These are phyloP conservation scores for Rhododendron ovatum DNA, from an alignment of 148 eudicot genomes.

Conservation along the genomic window DNA sequence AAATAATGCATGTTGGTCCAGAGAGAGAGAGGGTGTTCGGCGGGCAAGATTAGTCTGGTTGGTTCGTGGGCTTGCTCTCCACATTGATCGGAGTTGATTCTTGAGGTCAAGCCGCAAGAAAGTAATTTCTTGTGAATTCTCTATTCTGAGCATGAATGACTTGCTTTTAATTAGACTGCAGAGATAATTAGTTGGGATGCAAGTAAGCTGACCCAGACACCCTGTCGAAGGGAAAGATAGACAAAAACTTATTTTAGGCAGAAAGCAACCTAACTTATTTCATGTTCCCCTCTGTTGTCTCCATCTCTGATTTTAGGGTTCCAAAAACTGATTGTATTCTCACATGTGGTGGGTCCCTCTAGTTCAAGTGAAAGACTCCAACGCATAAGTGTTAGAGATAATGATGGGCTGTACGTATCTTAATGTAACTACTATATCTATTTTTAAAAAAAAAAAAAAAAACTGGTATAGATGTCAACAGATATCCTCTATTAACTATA, in stretches of 20 bases:
- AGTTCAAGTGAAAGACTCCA: background rate
- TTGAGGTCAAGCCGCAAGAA: too few relatives aligned
- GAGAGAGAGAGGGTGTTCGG: background rate
- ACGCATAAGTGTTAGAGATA: background rate
- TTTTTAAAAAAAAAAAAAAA: background rate
- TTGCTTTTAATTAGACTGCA: too few relatives aligned
- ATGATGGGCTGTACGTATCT: background rate
- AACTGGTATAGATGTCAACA: background rate
- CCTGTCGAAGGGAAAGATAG: too few relatives aligned
- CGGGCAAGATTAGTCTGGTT: background rate
- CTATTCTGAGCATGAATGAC: background rate
- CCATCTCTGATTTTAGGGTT: background rate
- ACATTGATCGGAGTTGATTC: too few relatives aligned
- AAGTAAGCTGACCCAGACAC: too few relatives aligned
- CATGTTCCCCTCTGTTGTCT: slow-evolving; percentile 1
- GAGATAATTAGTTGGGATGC: too few relatives aligned
- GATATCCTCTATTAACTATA: background rate
- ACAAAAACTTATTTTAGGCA: background rate
- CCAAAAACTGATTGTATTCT: background rate
- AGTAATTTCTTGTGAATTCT: too few relatives aligned
- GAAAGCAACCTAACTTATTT: background rate
- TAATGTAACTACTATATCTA: background rate
- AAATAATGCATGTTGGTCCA: background rate
- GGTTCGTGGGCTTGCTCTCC: background rate
- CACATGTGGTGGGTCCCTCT: background rate